phyloP scores from a whole-genome alignment of 2,329 filamentous ascomycete species.

The Sodiomyces alkalinus region DNA sequence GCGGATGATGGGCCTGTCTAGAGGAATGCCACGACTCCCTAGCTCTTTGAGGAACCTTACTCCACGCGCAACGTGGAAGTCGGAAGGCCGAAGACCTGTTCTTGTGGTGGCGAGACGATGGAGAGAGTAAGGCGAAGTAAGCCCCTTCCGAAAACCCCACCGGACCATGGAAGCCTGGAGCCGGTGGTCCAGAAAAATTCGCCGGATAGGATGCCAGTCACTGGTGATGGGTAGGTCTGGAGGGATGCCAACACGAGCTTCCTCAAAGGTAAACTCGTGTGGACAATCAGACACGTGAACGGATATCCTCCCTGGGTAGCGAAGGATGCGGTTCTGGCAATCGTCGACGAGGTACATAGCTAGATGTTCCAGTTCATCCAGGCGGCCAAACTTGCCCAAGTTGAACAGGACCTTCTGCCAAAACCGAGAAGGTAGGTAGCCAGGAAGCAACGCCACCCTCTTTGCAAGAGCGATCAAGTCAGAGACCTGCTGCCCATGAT shows the following conservation, averaged over 20 bases:
- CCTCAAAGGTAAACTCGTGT: conserved; percentile 9
- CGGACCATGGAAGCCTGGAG: conserved; percentile 25
- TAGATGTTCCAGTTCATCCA: conserved; percentile 29
- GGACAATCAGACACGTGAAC: conserved; percentile 29
- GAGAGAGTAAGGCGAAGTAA: no score
- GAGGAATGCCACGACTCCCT: conserved; percentile 18
- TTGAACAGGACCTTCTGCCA: conserved; percentile 29
- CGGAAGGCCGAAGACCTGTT: conserved; percentile 8
- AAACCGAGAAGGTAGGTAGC: conserved; percentile 16
- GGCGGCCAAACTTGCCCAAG: conserved; percentile 25
- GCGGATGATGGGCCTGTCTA: conserved; percentile 10
- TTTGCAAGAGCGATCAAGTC: conserved; percentile 3
- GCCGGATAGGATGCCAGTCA: conserved; percentile 28
- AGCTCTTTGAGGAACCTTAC: conserved; percentile 19
- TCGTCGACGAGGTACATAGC: conserved; percentile 25
- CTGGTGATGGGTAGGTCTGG: conserved; percentile 25
- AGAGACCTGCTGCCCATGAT: background rate
- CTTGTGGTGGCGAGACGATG: no score
- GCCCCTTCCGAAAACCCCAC: conserved; percentile 27
- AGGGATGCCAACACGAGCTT: conserved; percentile 12
- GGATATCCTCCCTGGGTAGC: conserved; percentile 19
- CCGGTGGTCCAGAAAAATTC: conserved; percentile 23
- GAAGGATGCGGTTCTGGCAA: conserved; percentile 15
- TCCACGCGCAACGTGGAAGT: conserved; percentile 20
- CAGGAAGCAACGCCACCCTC: conserved; percentile 2